Conservation (phyloP, 2,329 filamentous ascomycete genomes). For the Fusarium metavorans region DNA sequence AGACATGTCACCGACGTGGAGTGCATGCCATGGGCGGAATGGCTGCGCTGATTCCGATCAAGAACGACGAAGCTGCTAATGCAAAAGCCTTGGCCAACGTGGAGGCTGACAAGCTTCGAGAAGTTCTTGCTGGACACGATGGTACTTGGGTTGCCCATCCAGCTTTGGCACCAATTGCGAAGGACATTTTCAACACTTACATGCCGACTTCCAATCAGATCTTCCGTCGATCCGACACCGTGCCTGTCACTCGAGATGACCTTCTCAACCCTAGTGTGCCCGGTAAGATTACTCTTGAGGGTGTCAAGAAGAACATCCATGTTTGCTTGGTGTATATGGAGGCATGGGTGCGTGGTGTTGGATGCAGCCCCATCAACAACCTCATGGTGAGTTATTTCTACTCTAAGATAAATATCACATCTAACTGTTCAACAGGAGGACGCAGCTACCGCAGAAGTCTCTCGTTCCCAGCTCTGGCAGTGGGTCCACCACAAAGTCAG, state of each 20-base stretch:
- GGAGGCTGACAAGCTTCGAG: slow-evolving; percentile 93
- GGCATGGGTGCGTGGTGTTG: slow-evolving; percentile 95
- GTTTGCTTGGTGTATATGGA: slow-evolving; percentile 99
- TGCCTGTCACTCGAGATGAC: slow-evolving; percentile 86
- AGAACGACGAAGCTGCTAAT: slow-evolving; percentile 91
- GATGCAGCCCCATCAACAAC: slow-evolving; percentile 97
- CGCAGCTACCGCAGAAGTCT: slow-evolving; percentile 96
- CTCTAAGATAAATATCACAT: neutral
- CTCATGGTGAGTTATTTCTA: slow-evolving; percentile 70
- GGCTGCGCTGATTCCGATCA: slow-evolving; percentile 99
- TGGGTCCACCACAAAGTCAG: slow-evolving; percentile 82
- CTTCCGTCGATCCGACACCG: slow-evolving; percentile 90
- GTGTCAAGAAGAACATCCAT: slow-evolving; percentile 97
- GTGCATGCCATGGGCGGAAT: slow-evolving; percentile 99
- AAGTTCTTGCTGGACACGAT: slow-evolving; percentile 95
- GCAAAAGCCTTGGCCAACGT: slow-evolving; percentile 94
- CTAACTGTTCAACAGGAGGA: slow-evolving; percentile 70
- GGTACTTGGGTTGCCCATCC: slow-evolving; percentile 98
- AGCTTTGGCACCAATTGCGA: slow-evolving; percentile 86
- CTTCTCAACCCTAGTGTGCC: slow-evolving; percentile 98
- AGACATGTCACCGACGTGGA: slow-evolving; percentile 95
- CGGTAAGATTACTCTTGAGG: slow-evolving; percentile 89
- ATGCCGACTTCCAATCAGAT: slow-evolving; percentile 99
- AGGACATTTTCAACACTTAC: slow-evolving; percentile 95
- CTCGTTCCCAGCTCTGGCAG: slow-evolving; percentile 94